phyloP scores from a whole-genome alignment of 345 rosid species.

The Euphorbia peplus region DNA sequence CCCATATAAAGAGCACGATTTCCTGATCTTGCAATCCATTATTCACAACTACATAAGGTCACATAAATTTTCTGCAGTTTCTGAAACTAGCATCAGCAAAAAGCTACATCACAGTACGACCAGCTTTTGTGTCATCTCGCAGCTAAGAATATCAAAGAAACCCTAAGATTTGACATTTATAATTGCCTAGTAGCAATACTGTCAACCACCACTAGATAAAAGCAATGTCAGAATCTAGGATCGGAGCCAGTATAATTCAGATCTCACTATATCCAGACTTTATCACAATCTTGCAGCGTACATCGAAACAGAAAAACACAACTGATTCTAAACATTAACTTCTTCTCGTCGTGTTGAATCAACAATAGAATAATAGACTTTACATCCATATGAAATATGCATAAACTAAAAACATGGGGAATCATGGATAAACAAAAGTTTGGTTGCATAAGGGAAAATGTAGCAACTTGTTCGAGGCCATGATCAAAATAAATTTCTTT shows the following conservation, averaged over 20 bases:
- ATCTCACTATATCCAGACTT: no score
- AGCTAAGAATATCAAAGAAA: constrained; percentile 68
- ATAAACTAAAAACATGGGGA: background rate
- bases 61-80: constrained; percentile 72
- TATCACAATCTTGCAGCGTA: no score
- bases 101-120: constrained; percentile 74
- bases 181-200: constrained; percentile 21
- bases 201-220: background rate
- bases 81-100: constrained; percentile 69
- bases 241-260: no score
- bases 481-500: constrained; percentile 40
- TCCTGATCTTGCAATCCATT: constrained; percentile 56
- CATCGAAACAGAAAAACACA: no score
- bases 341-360: no score
- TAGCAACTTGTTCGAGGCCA: constrained; percentile 80
- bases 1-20: constrained; percentile 78
- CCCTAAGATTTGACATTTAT: constrained; percentile 66
- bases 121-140: constrained; percentile 60
- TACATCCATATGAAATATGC: background rate
- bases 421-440: no score
- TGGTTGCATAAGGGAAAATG: constrained; percentile 5
- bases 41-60: constrained; percentile 82
- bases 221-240: constrained; percentile 4
- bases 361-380: no score
- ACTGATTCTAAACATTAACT: no score